Conservation (phyloP, 768 basidiomycete species). For the Paxillus rubicundulus region DNA sequence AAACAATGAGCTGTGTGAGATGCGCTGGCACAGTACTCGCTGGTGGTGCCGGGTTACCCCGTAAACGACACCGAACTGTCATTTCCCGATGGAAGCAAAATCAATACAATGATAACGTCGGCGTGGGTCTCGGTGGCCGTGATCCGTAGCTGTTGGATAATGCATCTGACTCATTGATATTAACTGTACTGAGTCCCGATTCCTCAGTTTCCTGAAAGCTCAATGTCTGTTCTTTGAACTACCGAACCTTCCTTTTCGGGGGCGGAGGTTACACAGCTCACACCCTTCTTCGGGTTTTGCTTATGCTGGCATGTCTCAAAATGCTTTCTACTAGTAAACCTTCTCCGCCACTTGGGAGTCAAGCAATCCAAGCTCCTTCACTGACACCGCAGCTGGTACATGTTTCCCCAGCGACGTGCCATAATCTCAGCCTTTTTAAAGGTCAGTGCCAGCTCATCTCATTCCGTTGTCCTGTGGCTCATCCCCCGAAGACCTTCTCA, state of each 20-base stretch:
- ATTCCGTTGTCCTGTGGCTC: slow-evolving; percentile 9
- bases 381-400: slow-evolving; percentile 61
- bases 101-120: not conserved
- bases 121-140: not conserved
- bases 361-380: slow-evolving; percentile 65
- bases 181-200: not conserved
- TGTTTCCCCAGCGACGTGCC: slow-evolving; percentile 71
- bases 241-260: slow-evolving; percentile 34
- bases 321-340: slow-evolving; percentile 44
- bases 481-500: slow-evolving; percentile 62
- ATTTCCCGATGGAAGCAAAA: not conserved
- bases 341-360: slow-evolving; percentile 59
- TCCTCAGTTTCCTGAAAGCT: not conserved
- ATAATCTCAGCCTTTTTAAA: slow-evolving; percentile 78
- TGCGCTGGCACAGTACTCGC: not conserved
- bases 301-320: slow-evolving; percentile 25
- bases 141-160: not conserved
- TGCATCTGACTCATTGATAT: not conserved
- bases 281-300: slow-evolving; percentile 12
- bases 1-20: slow-evolving; percentile 28
- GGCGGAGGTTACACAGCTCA: slow-evolving; percentile 10
- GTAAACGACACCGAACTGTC: slow-evolving; percentile 24
- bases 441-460: slow-evolving; percentile 24
- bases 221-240: not conserved
- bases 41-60: not conserved